These are phyloP conservation scores for Fusarium nurragi DNA, from an alignment of 2,329 filamentous ascomycete species.

Conservation along the genomic window DNA sequence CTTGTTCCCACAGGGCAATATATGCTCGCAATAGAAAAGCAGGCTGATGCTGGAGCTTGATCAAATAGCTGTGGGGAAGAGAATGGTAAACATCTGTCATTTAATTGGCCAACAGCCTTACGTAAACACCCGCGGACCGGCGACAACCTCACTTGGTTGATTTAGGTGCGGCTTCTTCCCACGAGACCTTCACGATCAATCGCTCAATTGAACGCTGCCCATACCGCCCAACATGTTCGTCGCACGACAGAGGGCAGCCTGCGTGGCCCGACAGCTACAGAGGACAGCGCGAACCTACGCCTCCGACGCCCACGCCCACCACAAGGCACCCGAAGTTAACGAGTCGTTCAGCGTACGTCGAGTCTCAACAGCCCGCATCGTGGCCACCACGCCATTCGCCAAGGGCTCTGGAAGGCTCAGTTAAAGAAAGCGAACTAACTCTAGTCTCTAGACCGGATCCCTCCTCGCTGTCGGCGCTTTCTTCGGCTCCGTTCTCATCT, in stretches of 20 bases:
- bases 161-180: conserved; percentile 38
- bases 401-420: neutral
- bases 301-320: conserved; percentile 61
- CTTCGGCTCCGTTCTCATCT: conserved; percentile 56
- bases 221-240: conserved; percentile 51
- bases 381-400: conserved; percentile 6
- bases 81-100: conserved; percentile 31
- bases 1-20: no score
- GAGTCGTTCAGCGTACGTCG: conserved; percentile 67
- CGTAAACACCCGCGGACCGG: conserved; percentile 43
- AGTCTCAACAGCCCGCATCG: conserved; percentile 44
- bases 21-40: neutral
- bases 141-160: conserved; percentile 45
- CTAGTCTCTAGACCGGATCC: conserved; percentile 56
- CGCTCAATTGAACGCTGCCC: conserved; percentile 48
- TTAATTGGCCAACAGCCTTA: conserved; percentile 45
- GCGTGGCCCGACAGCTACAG: conserved; percentile 50
- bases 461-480: conserved; percentile 58
- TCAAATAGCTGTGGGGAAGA: conserved; percentile 1
- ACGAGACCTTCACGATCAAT: conserved; percentile 43
- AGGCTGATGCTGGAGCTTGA: neutral
- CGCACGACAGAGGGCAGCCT: conserved; percentile 57
- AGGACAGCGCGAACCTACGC: conserved; percentile 61
- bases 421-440: conserved; percentile 26
- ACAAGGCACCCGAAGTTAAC: conserved; percentile 58